phyloP scores from a whole-genome alignment of 2,329 filamentous ascomycete genomes.

The Sporothrix luriei region DNA sequence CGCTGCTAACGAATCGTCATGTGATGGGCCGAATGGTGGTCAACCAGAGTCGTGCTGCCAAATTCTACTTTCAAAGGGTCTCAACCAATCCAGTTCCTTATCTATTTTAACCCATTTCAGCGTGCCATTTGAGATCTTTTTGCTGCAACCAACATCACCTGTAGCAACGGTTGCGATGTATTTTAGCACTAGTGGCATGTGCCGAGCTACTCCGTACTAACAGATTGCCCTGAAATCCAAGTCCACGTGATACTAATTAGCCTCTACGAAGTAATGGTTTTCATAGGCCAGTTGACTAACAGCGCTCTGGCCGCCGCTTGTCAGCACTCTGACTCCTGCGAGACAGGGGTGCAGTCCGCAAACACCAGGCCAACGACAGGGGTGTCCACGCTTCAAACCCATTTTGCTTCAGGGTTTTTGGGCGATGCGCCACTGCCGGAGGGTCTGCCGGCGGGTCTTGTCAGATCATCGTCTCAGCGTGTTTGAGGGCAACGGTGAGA shows the following conservation, averaged over 20 bases:
- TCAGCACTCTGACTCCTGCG: conserved; percentile 24
- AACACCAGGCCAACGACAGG: not conserved
- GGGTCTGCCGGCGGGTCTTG: conserved; percentile 27
- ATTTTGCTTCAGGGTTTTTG: conserved; percentile 30
- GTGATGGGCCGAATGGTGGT: not conserved
- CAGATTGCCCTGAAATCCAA: not conserved
- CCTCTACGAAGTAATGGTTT: not conserved
- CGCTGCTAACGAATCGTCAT: not conserved
- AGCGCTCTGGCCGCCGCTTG: conserved; percentile 19
- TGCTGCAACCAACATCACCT: not conserved
- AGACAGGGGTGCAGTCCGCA: not conserved
- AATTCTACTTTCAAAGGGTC: no score
- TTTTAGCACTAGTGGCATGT: not conserved
- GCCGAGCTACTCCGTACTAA: not conserved
- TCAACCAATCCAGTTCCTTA: not conserved
- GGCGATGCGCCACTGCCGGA: conserved; percentile 3
- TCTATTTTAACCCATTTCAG: not conserved
- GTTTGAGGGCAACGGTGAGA: conserved; percentile 20
- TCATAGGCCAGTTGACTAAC: not conserved
- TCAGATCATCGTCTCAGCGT: conserved; percentile 32
- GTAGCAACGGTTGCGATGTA: not conserved
- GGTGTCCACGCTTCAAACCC: conserved; percentile 25
- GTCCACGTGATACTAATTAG: conserved; percentile 1
- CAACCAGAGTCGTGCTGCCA: no score
- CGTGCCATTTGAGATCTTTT: conserved; percentile 15